phyloP scores from a whole-genome alignment of 768 basidiomycete species.

The Galerina sulciceps region DNA sequence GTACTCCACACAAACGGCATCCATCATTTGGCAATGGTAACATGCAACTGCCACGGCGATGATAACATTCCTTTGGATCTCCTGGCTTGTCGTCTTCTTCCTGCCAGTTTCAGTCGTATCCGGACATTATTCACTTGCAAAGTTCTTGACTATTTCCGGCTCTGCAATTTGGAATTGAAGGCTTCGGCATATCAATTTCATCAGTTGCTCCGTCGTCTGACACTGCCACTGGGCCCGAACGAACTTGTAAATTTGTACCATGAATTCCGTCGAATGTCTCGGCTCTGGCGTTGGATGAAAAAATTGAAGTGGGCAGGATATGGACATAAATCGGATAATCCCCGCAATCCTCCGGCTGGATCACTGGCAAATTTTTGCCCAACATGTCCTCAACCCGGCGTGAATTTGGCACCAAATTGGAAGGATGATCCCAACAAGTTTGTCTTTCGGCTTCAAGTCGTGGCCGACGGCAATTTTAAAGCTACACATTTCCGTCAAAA shows the following conservation, averaged over 20 bases:
- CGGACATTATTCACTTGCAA: constrained; percentile 15
- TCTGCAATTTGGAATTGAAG: too few relatives aligned
- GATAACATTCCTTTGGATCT: neutral
- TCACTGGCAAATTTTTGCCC: constrained; percentile 21
- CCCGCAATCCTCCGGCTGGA: neutral
- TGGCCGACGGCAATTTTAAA: constrained; percentile 21
- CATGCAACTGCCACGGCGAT: constrained; percentile 14
- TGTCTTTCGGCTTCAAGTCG: neutral
- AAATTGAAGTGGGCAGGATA: constrained; percentile 14
- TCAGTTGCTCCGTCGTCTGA: constrained; percentile 10
- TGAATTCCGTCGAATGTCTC: constrained; percentile 12
- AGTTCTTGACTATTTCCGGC: constrained; percentile 12
- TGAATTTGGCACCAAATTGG: constrained; percentile 27
- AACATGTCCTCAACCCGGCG: constrained; percentile 28
- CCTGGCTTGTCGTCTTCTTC: constrained; percentile 7
- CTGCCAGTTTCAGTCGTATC: constrained; percentile 11
- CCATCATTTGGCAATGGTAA: too few relatives aligned
- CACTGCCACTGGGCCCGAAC: constrained; percentile 1
- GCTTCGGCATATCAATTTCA: constrained; percentile 22
- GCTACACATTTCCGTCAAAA: constrained; percentile 16
- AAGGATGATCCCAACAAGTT: constrained; percentile 8
- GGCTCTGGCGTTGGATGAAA: constrained; percentile 3
- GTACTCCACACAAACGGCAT: constrained; percentile 24
- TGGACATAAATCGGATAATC: neutral
- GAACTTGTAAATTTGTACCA: constrained; percentile 15